phyloP scores from a whole-genome alignment of 345 rosid genomes.

The Cochlearia excelsa region DNA sequence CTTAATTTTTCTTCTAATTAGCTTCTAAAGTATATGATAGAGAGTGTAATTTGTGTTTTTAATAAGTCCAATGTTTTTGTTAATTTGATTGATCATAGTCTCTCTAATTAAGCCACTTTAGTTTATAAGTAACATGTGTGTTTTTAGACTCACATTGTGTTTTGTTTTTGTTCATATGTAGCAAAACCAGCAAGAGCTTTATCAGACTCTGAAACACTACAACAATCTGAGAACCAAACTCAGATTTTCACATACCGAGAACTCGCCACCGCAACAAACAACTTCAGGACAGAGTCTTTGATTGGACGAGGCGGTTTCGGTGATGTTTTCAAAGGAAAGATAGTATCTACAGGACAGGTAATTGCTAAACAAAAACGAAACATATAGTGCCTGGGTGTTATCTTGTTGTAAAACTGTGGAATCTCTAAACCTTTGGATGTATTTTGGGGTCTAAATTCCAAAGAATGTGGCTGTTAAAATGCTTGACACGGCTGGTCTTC shows the following conservation, averaged over 20 bases:
- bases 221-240: slow-evolving; percentile 13
- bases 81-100: too few relatives aligned
- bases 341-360: slow-evolving; percentile 57
- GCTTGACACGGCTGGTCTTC: slow-evolving; percentile 55
- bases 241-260: slow-evolving; percentile 50
- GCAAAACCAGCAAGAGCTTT: slow-evolving; percentile 16
- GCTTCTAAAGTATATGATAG: background rate
- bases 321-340: slow-evolving; percentile 53
- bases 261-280: slow-evolving; percentile 59
- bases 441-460: slow-evolving; percentile 3
- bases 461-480: slow-evolving; percentile 61
- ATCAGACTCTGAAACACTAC: slow-evolving; percentile 15
- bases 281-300: slow-evolving; percentile 44
- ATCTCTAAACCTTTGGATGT: background rate
- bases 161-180: slow-evolving; percentile 2
- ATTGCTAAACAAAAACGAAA: background rate
- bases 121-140: background rate
- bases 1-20: too few relatives aligned
- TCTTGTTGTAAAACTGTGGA: background rate
- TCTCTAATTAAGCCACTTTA: background rate
- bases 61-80: background rate
- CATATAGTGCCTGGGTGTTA: background rate
- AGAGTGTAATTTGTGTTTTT: background rate
- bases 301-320: slow-evolving; percentile 90
- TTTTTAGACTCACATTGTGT: slow-evolving; percentile 4